Conservation (phyloP, 306 rosid genomes). For the Sicyos baderoa region DNA sequence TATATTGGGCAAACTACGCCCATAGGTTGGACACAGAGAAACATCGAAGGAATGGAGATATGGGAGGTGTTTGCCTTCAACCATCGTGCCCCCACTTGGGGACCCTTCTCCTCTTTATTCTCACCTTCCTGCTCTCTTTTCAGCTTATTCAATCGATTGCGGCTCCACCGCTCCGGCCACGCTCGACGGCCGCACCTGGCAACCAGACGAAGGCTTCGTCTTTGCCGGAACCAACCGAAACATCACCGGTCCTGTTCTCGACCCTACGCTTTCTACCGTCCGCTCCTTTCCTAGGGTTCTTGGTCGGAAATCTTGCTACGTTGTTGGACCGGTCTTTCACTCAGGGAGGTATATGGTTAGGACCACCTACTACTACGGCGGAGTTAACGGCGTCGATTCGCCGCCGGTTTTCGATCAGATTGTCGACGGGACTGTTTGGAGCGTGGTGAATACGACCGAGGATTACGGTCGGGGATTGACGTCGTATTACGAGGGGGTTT, state of each 20-base stretch:
- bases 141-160: constrained; percentile 49
- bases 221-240: constrained; percentile 40
- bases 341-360: constrained; percentile 54
- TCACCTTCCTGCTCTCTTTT: constrained; percentile 7
- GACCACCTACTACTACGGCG: constrained; percentile 68
- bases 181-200: constrained; percentile 43
- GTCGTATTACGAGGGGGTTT: no score
- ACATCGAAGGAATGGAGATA: no score
- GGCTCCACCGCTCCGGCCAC: constrained; percentile 33
- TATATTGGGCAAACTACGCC: no score
- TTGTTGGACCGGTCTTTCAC: constrained; percentile 35
- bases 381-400: constrained; percentile 37
- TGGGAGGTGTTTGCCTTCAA: no score
- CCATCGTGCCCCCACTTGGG: no score
- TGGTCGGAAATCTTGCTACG: constrained; percentile 53
- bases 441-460: no score
- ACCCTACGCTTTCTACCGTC: constrained; percentile 42
- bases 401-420: constrained; percentile 91
- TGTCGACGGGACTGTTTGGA: constrained; percentile 79
- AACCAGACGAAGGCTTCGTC: constrained; percentile 48
- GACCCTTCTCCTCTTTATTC: neutral
- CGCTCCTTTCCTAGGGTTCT: constrained; percentile 51
- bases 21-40: no score
- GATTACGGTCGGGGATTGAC: no score
- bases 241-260: constrained; percentile 23